Conservation (phyloP, 352 stramenopile genomes). For the Pythium aristosporum region DNA sequence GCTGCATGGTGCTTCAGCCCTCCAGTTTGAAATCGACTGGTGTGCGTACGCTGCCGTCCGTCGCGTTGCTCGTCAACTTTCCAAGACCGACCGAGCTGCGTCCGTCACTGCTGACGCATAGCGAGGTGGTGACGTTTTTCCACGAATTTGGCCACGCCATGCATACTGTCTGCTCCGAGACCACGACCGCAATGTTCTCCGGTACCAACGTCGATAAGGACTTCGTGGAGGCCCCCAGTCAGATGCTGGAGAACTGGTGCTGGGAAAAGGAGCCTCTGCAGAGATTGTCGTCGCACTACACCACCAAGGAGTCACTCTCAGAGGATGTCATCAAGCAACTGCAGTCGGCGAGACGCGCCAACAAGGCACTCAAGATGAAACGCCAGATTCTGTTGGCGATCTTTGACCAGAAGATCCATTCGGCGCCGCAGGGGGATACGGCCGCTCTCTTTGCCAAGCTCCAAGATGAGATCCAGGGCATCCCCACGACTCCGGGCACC, state of each 20-base stretch:
- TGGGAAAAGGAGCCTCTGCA: slow-evolving; percentile 86
- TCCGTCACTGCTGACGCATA: slow-evolving; percentile 75
- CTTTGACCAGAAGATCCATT: slow-evolving; percentile 87
- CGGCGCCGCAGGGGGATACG: slow-evolving; percentile 78
- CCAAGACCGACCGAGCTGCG: slow-evolving; percentile 72
- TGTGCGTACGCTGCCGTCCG: slow-evolving; percentile 56
- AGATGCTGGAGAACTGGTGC: slow-evolving; percentile 93
- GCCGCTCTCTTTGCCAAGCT: slow-evolving; percentile 73
- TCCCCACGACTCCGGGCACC: slow-evolving; percentile 82
- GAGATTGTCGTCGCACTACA: slow-evolving; percentile 84
- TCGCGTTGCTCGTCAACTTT: slow-evolving; percentile 91
- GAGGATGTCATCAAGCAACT: slow-evolving; percentile 77
- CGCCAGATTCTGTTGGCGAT: slow-evolving; percentile 81
- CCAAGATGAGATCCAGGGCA: slow-evolving; percentile 80
- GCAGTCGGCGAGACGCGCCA: slow-evolving; percentile 87
- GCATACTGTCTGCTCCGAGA: slow-evolving; percentile 86
- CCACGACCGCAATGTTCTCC: slow-evolving; percentile 68
- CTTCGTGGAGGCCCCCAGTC: slow-evolving; percentile 89
- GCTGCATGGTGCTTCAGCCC: slow-evolving; percentile 87
- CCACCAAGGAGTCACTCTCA: slow-evolving; percentile 74
- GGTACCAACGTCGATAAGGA: slow-evolving; percentile 79
- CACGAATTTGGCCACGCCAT: slow-evolving; percentile 91
- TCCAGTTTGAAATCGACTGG: slow-evolving; percentile 61
- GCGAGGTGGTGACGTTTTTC: slow-evolving; percentile 89
- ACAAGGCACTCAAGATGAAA: slow-evolving; percentile 77